A percentile compares a stretch with the other conserved stretches of the same genome.
These are phyloP conservation scores for Cercis canadensis DNA, from an alignment of 306 rosid species.

Conservation along the genomic window DNA sequence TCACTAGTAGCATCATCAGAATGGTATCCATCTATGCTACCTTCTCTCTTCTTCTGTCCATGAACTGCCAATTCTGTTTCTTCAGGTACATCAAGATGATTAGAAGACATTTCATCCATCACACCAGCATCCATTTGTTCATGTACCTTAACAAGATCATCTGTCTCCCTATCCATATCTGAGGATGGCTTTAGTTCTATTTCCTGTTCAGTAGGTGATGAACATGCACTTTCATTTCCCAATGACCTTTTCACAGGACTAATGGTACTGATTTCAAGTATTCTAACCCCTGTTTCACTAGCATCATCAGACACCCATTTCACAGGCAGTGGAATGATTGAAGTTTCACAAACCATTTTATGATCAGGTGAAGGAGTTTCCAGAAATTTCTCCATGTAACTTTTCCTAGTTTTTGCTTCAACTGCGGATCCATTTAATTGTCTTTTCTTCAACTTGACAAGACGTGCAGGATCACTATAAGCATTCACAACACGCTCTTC, in stretches of 20 bases:
- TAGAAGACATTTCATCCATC: conserved; percentile 48
- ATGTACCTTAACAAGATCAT: conserved; percentile 48
- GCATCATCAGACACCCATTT: conserved; percentile 48
- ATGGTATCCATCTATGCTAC: conserved; percentile 54
- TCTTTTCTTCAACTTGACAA: conserved; percentile 77
- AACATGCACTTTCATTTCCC: conserved; percentile 51
- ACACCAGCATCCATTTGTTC: conserved; percentile 48
- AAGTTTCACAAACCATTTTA: conserved; percentile 64
- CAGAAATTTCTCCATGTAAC: conserved; percentile 83
- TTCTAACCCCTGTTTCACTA: conserved; percentile 63
- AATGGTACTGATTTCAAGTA: conserved; percentile 71
- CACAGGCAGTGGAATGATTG: conserved; percentile 49
- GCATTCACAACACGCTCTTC: conserved; percentile 85
- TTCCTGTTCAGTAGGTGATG: conserved; percentile 59
- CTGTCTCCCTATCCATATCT: conserved; percentile 38
- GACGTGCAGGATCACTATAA: conserved; percentile 72
- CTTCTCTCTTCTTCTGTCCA: conserved; percentile 57
- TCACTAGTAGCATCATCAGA: conserved; percentile 80
- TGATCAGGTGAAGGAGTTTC: conserved; percentile 64
- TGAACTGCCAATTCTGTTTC: conserved; percentile 49
- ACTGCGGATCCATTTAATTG: conserved; percentile 66
- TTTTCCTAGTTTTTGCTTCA: conserved; percentile 67
- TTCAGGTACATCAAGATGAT: conserved; percentile 40
- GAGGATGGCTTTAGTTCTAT: conserved; percentile 43
- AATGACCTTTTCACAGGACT: conserved; percentile 58